Evolutionary conservation across 2,329 filamentous ascomycete species (phyloP), one percentile per base, ranked within the genome.

Genomic region (Exophiala bonariae): DNA sequence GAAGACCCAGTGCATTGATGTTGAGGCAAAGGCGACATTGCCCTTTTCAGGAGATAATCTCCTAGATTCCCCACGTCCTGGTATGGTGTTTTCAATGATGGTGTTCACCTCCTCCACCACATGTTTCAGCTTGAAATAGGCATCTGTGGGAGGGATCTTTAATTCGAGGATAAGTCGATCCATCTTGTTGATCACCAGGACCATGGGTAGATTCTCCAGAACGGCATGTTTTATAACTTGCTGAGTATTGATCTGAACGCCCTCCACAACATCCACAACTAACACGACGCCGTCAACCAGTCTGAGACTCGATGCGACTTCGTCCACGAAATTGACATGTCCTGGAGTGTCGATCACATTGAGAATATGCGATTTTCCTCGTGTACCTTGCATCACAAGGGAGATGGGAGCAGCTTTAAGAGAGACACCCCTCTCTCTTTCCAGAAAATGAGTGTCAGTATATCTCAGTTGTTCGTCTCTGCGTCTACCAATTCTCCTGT

Each of bases 31-130:
- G 8, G 95, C 84, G n/a, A 99, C 93, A 64, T 99, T 99, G 52
- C 93, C 93, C 71, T 91, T 96, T 65, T 99, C 93, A 0, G 93
- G 93, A 58, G 92, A 97, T 54, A 99, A 70, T 55, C 93, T 82
- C 68, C 82, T 83, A 52, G 80, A 82, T 61, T 89, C 88, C 20
- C 91, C 90, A 59, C 82, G 81, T 2, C 89, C 86, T 3, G 93
- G 92, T 20, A 90, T 77, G 3, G 87, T 86, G 64, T 87, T 90
- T 64, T 95, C 89, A 61, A 99, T 97, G 58, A 93, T 76, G 1
- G 89, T 96, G 70, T 99, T 99, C 68, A 99, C 91, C 69, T 97
- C 89, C 68, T 99, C 93, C 43, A 99, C 83, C n/a, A 96, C 90
- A 66, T 97, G 91, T 72, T 96, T 97, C 44, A 99, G 77, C 76